A percentile compares a stretch with the other conserved stretches of the same genome.
Conservation (phyloP, 2,329 filamentous ascomycete genomes). For the Xylariaceae sp. region DNA sequence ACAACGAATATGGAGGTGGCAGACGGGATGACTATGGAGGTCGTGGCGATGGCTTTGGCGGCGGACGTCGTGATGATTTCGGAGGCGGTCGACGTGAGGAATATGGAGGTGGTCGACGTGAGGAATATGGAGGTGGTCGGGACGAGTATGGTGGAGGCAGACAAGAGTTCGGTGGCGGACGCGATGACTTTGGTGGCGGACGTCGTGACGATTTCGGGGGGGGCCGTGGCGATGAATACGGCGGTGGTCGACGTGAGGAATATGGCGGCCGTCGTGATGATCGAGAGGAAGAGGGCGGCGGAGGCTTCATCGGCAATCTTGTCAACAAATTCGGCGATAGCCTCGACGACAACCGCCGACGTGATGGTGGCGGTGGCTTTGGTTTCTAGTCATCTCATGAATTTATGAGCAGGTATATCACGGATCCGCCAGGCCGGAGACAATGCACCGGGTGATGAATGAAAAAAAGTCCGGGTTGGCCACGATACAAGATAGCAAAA, state of each 20-base stretch:
- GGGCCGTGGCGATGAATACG: slow-evolving; percentile 10
- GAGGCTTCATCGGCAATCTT: slow-evolving; percentile 19
- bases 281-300: slow-evolving; percentile 15
- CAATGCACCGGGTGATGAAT: too few relatives aligned
- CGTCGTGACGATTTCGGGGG: slow-evolving; percentile 11
- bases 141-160: slow-evolving; percentile 9
- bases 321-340: slow-evolving; percentile 18
- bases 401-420: not conserved
- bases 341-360: slow-evolving; percentile 16
- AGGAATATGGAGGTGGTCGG: slow-evolving; percentile 2
- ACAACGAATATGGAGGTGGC: slow-evolving; percentile 22
- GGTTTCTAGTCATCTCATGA: slow-evolving; percentile 8
- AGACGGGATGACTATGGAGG: slow-evolving; percentile 12
- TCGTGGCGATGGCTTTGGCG: slow-evolving; percentile 14
- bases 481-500: too few relatives aligned
- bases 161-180: slow-evolving; percentile 12
- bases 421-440: too few relatives aligned
- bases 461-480: too few relatives aligned
- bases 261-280: slow-evolving; percentile 3
- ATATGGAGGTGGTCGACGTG: slow-evolving; percentile 4
- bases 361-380: slow-evolving; percentile 16
- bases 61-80: slow-evolving; percentile 14
- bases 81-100: slow-evolving; percentile 6
- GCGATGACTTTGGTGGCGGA: slow-evolving; percentile 5
- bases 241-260: slow-evolving; percentile 3